Base-by-base conservation (phyloP, 108 stramenopile genomes). In the Phaeodactylum tricornutum region DNA sequence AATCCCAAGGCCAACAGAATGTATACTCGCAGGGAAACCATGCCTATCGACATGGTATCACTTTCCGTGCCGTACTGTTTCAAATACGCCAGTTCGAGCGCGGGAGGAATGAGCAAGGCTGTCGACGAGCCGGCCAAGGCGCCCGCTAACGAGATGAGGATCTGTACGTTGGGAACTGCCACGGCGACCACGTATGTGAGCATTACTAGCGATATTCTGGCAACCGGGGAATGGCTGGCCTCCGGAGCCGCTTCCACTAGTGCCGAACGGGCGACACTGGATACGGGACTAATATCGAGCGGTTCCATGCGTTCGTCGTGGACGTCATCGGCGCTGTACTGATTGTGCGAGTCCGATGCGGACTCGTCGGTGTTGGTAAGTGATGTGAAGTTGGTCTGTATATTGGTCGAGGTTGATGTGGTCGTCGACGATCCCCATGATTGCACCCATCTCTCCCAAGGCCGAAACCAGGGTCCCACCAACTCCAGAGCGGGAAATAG, bases 401-500 rank as follows among this genome's bases (percentile, higher is more conserved):
- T n/a, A n/a, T n/a, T n/a, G n/a, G n/a, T n/a, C n/a, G n/a, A n/a
- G n/a, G n/a, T n/a, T n/a, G n/a, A n/a, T n/a, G n/a, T n/a, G n/a
- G n/a, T n/a, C n/a, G n/a, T n/a, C n/a, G n/a, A n/a, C n/a, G n/a
- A n/a, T n/a, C n/a, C n/a, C n/a, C n/a, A n/a, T n/a, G n/a, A n/a
- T 4, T 16, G 29, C 35, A 62, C 21, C n/a, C n/a, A n/a, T n/a
- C n/a, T n/a, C n/a, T n/a, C n/a, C n/a, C n/a, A n/a, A 8, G 67
- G 67, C 24, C 65, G 71, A 0, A 49, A 35, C 14, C 37, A 29
- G 1, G 75, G 72, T 11, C 69, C 69, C 19, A 75, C 22, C 2
- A 82, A 45, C 44, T 84, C 82, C n/a, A 76, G 29, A 14, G 69
- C 56, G 11, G 82, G 82, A 43, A 67, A 84, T 9, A 84, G 40